These are phyloP conservation scores for Pisolithus marmoratus DNA, from an alignment of 768 basidiomycete species.

Conservation along the genomic window DNA sequence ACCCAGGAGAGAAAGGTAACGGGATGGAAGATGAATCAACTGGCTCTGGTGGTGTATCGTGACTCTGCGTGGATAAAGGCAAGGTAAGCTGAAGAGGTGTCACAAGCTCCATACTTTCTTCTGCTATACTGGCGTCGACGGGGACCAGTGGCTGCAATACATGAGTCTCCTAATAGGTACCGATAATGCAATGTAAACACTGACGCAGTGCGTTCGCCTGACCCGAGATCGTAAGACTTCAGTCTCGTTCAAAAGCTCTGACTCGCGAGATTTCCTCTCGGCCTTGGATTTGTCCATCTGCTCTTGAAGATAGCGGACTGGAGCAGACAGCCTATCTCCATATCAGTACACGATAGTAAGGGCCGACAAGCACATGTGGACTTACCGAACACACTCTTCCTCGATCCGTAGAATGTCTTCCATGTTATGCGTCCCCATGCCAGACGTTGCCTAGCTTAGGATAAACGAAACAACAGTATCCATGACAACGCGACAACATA, in stretches of 20 bases:
- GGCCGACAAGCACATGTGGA: not conserved
- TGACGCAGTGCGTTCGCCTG: conserved; percentile 1
- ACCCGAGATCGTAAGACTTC: conserved; percentile 7
- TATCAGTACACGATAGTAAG: not conserved
- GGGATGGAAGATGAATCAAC: conserved; percentile 9
- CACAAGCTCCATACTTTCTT: conserved; percentile 48
- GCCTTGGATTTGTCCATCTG: conserved; percentile 23
- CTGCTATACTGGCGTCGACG: conserved; percentile 31
- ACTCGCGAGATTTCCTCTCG: conserved; percentile 27
- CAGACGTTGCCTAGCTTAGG: conserved; percentile 10
- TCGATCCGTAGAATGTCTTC: conserved; percentile 25
- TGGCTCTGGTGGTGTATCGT: not conserved
- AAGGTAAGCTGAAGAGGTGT: conserved; percentile 41
- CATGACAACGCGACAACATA: conserved; percentile 1
- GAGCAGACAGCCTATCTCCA: conserved; percentile 25
- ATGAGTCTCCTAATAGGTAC: not conserved
- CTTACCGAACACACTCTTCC: conserved; percentile 33
- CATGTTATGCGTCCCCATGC: conserved; percentile 13
- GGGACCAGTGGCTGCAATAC: conserved; percentile 10
- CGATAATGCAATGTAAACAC: not conserved
- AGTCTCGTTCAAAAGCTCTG: conserved; percentile 29
- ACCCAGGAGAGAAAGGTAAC: conserved; percentile 16
- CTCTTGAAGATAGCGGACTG: conserved; percentile 22
- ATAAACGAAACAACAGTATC: not conserved
- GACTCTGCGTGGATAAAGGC: conserved; percentile 6